These are phyloP conservation scores for Aspergillaceae sp. DNA, from an alignment of 2,329 filamentous ascomycete species.

Conservation along the genomic window DNA sequence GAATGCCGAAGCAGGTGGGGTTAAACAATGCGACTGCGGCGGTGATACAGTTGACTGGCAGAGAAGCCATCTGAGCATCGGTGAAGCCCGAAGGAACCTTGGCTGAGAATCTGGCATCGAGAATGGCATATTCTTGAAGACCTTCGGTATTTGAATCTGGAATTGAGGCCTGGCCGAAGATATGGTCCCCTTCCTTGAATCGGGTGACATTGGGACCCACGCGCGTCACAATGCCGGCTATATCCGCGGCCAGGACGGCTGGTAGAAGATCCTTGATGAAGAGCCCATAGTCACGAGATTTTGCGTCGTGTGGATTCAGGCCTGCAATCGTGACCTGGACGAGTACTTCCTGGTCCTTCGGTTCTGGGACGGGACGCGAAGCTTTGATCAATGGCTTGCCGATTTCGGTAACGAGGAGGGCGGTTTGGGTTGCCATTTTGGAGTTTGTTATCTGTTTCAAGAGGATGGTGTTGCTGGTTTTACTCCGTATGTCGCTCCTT, in stretches of 20 bases:
- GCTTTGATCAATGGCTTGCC: not conserved
- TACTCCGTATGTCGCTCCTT: not conserved
- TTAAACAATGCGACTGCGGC: not conserved
- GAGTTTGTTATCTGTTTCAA: too few species aligned
- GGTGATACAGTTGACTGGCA: not conserved
- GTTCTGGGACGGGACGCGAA: not conserved
- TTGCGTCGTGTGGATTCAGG: not conserved
- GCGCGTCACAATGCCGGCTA: not conserved
- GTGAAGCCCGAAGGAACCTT: not conserved
- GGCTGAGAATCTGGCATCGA: not conserved
- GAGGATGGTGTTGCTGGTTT: not conserved
- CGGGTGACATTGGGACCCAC: not conserved
- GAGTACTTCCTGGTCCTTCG: not conserved
- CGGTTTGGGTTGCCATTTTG: not conserved
- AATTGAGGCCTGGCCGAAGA: not conserved
- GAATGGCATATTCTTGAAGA: not conserved
- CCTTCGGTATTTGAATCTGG: not conserved
- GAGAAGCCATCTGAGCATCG: not conserved
- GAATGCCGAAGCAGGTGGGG: not conserved
- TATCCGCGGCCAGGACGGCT: not conserved
- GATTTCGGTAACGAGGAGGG: not conserved
- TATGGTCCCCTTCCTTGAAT: not conserved
- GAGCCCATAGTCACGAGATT: not conserved
- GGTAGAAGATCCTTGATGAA: not conserved
- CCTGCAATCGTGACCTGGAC: not conserved